Conservation (phyloP, 202 grass and related monocot species). For the Hordeum pubiflorum region DNA sequence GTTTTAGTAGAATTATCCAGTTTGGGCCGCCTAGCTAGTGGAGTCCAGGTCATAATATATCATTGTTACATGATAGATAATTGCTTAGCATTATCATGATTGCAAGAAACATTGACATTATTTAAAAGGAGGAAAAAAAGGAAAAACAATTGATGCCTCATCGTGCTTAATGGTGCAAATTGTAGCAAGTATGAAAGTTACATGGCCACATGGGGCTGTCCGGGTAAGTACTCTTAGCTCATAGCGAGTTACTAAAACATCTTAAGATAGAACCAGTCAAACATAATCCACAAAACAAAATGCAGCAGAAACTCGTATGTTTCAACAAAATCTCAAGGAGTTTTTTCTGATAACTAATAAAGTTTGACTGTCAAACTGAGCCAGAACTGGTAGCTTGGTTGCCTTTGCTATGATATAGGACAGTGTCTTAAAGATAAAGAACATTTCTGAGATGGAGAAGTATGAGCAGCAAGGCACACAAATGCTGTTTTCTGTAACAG, state of each 20-base stretch:
- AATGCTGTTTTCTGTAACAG: not conserved
- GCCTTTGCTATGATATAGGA: constrained; percentile 6
- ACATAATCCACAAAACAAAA: not conserved
- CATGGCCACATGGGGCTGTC: not conserved
- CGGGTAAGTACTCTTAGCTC: constrained; percentile 2
- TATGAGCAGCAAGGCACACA: not conserved
- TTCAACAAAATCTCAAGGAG: constrained; percentile 13
- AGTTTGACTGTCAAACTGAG: not conserved
- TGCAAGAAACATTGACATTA: not conserved
- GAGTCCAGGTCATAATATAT: not conserved
- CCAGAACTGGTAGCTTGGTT: not conserved
- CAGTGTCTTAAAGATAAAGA: not conserved
- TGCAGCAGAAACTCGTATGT: not conserved
- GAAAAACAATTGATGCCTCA: constrained; percentile 7
- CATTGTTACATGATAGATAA: not conserved
- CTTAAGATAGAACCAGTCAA: not conserved
- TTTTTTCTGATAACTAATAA: no score
- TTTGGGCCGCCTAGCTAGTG: not conserved
- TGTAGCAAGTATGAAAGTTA: not conserved
- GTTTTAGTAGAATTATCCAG: constrained; percentile 20
- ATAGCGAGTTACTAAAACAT: not conserved
- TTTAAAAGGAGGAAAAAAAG: constrained; percentile 2
- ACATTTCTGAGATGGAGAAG: constrained; percentile 1
- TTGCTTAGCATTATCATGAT: not conserved
- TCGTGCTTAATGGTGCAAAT: not conserved